phyloP scores from a whole-genome alignment of 177 flowering plant species.

The Vitis hybrid region DNA sequence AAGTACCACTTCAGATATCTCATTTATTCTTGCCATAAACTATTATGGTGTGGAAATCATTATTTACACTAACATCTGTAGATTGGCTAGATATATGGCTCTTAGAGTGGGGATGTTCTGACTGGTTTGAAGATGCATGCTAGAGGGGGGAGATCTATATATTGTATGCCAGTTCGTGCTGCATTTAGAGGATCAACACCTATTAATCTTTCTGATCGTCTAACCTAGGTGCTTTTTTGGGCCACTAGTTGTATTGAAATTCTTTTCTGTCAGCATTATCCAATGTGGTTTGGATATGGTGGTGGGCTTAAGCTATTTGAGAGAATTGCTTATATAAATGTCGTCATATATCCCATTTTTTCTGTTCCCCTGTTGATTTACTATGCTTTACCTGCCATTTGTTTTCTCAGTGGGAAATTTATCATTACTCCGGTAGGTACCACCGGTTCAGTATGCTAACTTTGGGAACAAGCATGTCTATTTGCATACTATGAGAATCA shows the following conservation, averaged over 20 bases:
- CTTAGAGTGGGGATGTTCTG: slow-evolving; percentile 13
- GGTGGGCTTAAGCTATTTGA: slow-evolving; percentile 21
- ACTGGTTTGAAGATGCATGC: slow-evolving; percentile 24
- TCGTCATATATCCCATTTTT: slow-evolving; percentile 17
- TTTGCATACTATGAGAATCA: neutral
- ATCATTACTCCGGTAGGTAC: slow-evolving; percentile 15
- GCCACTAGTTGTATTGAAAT: slow-evolving; percentile 19
- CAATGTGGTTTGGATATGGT: slow-evolving; percentile 25
- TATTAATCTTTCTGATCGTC: slow-evolving; percentile 20
- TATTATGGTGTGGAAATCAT: neutral
- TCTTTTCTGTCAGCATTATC: slow-evolving; percentile 19
- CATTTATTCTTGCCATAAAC: no score
- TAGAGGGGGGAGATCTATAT: slow-evolving; percentile 21
- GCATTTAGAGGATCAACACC: slow-evolving; percentile 23
- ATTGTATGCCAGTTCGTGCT: no score
- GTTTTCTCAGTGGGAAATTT: slow-evolving; percentile 16
- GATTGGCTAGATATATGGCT: slow-evolving; percentile 20
- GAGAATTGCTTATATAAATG: slow-evolving; percentile 21
- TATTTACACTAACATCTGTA: neutral
- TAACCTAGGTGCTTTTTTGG: slow-evolving; percentile 22
- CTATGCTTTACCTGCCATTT: slow-evolving; percentile 17
- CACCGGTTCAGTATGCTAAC: no score
- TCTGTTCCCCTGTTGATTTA: slow-evolving; percentile 15
- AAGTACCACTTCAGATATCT: no score
- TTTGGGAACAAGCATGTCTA: neutral